A percentile compares a stretch with the other conserved stretches of the same genome.
These are phyloP conservation scores for Vigna unguiculata DNA, from an alignment of 306 rosid species.

Conservation along the genomic window DNA sequence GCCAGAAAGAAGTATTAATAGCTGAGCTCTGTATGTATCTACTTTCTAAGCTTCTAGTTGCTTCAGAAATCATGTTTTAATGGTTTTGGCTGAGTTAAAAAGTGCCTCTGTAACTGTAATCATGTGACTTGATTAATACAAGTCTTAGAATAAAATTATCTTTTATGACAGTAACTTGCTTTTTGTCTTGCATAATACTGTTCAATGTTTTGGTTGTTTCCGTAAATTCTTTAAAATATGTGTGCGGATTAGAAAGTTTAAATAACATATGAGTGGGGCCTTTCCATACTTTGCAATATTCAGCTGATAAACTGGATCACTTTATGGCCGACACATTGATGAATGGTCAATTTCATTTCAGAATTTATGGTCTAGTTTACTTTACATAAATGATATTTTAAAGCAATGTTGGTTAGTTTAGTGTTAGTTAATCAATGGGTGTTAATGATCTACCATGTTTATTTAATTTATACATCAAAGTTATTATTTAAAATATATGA, in stretches of 20 bases:
- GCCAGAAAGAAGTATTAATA: slow-evolving; percentile 52
- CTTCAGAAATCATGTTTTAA: slow-evolving; percentile 18
- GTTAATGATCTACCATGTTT: too few species aligned
- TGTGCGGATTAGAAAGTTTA: neutral
- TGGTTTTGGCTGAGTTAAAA: slow-evolving; percentile 20
- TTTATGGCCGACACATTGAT: neutral
- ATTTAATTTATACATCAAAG: too few species aligned
- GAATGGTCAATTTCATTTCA: neutral
- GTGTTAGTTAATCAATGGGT: too few species aligned
- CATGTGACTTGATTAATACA: neutral
- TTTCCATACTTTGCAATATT: neutral
- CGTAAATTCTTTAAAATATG: neutral
- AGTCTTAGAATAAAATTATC: slow-evolving; percentile 41
- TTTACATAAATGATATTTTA: neutral
- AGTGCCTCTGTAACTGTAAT: slow-evolving; percentile 36
- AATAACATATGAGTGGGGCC: neutral
- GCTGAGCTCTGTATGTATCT: neutral
- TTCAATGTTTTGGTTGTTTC: neutral
- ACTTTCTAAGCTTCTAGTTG: slow-evolving; percentile 19
- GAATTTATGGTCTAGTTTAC: neutral
- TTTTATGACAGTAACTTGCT: neutral
- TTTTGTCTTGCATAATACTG: neutral
- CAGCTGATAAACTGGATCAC: neutral
- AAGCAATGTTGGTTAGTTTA: too few species aligned
- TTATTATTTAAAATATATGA: too few species aligned